These are phyloP conservation scores for Sporothrix brunneoviolacea DNA, from an alignment of 2,329 filamentous ascomycete genomes.

Conservation along the genomic window DNA sequence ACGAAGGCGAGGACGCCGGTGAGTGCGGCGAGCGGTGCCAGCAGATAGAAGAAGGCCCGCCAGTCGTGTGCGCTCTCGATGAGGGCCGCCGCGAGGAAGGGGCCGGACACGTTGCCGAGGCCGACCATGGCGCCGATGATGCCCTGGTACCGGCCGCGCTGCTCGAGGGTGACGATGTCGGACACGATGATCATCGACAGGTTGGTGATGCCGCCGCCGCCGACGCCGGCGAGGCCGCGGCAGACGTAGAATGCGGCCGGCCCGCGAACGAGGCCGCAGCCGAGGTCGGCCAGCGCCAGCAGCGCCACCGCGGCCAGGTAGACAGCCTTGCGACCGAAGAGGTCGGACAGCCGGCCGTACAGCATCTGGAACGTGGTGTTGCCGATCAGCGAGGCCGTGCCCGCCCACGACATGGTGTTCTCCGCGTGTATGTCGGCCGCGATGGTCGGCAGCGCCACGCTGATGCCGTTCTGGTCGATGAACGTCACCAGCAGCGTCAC, in stretches of 20 bases:
- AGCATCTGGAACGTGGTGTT: slow-evolving; percentile 58
- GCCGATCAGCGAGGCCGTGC: slow-evolving; percentile 45
- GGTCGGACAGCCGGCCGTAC: slow-evolving; percentile 55
- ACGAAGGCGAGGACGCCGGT: slow-evolving; percentile 39
- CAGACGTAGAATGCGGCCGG: slow-evolving; percentile 55
- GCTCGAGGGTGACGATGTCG: slow-evolving; percentile 51
- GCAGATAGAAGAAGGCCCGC: slow-evolving; percentile 36
- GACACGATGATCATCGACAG: slow-evolving; percentile 54
- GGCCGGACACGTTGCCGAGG: slow-evolving; percentile 34
- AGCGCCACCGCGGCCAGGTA: slow-evolving; percentile 46
- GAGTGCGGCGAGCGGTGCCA: slow-evolving; percentile 41
- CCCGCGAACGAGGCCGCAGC: slow-evolving; percentile 50
- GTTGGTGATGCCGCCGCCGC: slow-evolving; percentile 52
- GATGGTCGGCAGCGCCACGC: slow-evolving; percentile 42
- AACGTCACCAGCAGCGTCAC: slow-evolving; percentile 47
- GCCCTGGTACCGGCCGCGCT: slow-evolving; percentile 47
- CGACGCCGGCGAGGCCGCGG: slow-evolving; percentile 53
- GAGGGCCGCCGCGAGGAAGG: slow-evolving; percentile 35
- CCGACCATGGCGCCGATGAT: slow-evolving; percentile 31
- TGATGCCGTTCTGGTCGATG: slow-evolving; percentile 51
- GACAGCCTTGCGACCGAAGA: slow-evolving; percentile 53
- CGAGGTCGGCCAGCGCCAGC: slow-evolving; percentile 48
- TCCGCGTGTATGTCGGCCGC: slow-evolving; percentile 13
- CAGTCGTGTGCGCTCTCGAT: slow-evolving; percentile 28
- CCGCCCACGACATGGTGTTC: slow-evolving; percentile 37